Base-by-base conservation (phyloP, 768 basidiomycete genomes). In the Leccinum barrowsii region DNA sequence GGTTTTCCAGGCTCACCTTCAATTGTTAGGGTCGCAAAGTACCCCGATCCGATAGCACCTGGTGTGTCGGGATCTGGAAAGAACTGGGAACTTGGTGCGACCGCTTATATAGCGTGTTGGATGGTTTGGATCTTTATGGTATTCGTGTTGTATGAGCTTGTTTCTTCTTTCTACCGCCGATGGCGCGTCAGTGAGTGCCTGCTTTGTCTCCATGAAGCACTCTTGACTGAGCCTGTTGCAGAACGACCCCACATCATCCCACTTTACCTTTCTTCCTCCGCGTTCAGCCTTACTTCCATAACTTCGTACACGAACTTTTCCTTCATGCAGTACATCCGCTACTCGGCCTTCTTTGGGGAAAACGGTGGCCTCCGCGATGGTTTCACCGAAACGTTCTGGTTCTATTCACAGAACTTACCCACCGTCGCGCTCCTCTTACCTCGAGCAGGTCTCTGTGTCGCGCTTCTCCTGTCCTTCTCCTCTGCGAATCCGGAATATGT, bases 31-130 rank as follows among this genome's bases (percentile, higher is more conserved):
- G 83, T 89, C 63, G 83, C 90, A 26, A 86, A 84, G 70, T 81
- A 82, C 68, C 91, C 92, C 2, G 85, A 86, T 67, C 85, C 89
- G 49, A 77, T 78, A 65, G 82, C 86, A 32, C 80, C 83, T 65
- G 84, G 84, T n/a, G 80, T 86, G 51, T 81, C 88, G 60, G 84
- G 85, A 59, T 86, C 87, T 57, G 84, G 85, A 59, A 82, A 80
- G 70, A 86, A 87, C 70, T 95, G 94, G 94, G 82, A 86, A 3
- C 79, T 95, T 8, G 93, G 82, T 19, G 83, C 86, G 15, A 85
- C 90, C 12, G 92, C 92, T 13, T 95, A 95, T 75, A 78, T 90
- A 46, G 85, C 87, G 7, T 92, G 87, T 69, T 94, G 90, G 87
- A 70, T 82, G 50, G 80, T 82, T 50, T 93, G 90, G 82, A 79